These are phyloP conservation scores for Penicillium roqueforti DNA, from an alignment of 495 filamentous ascomycete genomes.

Conservation along the genomic window DNA sequence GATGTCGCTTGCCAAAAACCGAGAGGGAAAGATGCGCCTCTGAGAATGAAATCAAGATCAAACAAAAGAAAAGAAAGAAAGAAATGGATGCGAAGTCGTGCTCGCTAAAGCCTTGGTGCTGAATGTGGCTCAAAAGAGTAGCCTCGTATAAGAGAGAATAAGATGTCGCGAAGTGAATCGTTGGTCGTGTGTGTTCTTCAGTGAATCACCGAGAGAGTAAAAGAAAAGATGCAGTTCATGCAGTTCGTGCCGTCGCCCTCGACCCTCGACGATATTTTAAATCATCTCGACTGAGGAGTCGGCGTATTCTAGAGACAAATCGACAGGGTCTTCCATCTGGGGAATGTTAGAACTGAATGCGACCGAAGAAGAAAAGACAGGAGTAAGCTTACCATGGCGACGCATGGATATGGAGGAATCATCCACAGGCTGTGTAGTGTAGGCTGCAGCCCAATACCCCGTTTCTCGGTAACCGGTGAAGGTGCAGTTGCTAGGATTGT, in stretches of 20 bases:
- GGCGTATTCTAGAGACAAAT: slow-evolving; percentile 31
- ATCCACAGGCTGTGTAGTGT: slow-evolving; percentile 27
- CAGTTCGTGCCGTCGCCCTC: slow-evolving; percentile 12
- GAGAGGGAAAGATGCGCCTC: neutral
- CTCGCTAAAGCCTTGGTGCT: neutral
- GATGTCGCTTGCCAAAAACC: neutral
- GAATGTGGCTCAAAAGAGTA: neutral
- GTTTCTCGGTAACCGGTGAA: slow-evolving; percentile 36
- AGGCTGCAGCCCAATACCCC: slow-evolving; percentile 37
- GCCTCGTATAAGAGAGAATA: neutral
- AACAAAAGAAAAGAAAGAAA: slow-evolving; percentile 1
- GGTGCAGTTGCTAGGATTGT: slow-evolving; percentile 35
- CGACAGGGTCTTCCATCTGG: slow-evolving; percentile 23
- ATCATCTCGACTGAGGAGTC: slow-evolving; percentile 34
- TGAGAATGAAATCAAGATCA: neutral
- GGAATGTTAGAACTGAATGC: neutral
- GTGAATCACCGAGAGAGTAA: slow-evolving; percentile 1
- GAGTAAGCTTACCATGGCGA: slow-evolving; percentile 25
- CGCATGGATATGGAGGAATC: slow-evolving; percentile 17
- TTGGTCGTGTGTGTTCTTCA: neutral
- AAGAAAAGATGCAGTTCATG: neutral
- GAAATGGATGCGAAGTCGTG: neutral
- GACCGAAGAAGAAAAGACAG: neutral
- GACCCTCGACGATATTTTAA: slow-evolving; percentile 23
- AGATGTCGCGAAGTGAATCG: neutral